A percentile compares a stretch with the other conserved stretches of the same genome.
These are phyloP conservation scores for Buddleja alternifolia DNA, from an alignment of 257 asterid species.

Conservation along the genomic window DNA sequence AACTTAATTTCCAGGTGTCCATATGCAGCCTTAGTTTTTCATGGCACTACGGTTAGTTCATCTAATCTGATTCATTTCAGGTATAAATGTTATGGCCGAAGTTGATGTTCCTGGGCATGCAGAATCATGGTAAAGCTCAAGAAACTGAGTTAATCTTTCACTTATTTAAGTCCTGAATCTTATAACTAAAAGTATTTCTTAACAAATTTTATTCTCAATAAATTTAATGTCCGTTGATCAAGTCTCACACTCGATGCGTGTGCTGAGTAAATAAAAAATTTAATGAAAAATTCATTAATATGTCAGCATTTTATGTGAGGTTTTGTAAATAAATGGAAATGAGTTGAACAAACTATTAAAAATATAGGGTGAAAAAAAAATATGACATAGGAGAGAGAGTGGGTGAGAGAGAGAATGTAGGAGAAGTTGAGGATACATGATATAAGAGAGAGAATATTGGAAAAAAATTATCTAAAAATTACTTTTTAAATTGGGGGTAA, in stretches of 20 bases:
- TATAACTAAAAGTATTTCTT: neutral
- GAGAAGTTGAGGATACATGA: too few species aligned
- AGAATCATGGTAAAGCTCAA: slow-evolving; percentile 71
- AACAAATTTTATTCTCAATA: slow-evolving; percentile 17
- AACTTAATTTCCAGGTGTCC: slow-evolving; percentile 4
- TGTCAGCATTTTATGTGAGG: too few species aligned
- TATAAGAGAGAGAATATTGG: too few species aligned
- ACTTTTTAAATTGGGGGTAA: too few species aligned
- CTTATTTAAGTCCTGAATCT: slow-evolving; percentile 9
- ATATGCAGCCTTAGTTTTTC: neutral
- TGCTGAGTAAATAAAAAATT: too few species aligned
- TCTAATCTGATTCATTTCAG: slow-evolving; percentile 42
- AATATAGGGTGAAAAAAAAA: too few species aligned
- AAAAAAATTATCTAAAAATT: too few species aligned
- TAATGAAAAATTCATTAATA: too few species aligned
- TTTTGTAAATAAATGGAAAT: too few species aligned
- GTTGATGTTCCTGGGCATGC: slow-evolving; percentile 98
- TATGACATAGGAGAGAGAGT: too few species aligned
- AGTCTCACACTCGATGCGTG: neutral
- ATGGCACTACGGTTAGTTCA: slow-evolving; percentile 16
- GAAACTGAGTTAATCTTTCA: slow-evolving; percentile 22
- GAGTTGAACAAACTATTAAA: too few species aligned
- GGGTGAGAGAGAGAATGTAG: too few species aligned
- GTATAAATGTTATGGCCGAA: slow-evolving; percentile 94
- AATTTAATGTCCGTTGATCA: slow-evolving; percentile 13